Conservation (phyloP, 2,329 filamentous ascomycete genomes). For the Stagonosporopsis tanaceti region DNA sequence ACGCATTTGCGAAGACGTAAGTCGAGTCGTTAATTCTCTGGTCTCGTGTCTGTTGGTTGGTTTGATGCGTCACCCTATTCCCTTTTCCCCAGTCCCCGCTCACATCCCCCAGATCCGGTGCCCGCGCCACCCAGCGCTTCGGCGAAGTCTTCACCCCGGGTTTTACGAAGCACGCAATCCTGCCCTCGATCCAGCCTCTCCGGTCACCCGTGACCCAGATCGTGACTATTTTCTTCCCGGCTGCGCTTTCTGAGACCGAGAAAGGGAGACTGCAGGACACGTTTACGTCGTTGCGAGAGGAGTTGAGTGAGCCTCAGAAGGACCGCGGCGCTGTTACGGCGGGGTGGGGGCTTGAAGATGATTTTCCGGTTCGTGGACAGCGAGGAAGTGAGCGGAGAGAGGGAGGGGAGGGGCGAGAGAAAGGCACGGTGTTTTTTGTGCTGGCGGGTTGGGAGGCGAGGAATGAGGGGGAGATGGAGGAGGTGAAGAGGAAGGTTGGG, state of each 20-base stretch:
- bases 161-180: no score
- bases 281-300: conserved; percentile 5
- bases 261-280: conserved; percentile 4
- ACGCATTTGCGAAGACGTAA: no score
- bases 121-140: no score
- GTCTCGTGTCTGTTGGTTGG: no score
- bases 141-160: no score
- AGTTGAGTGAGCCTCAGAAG: neutral
- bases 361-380: conserved; percentile 14
- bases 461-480: neutral
- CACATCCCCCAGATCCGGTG: no score
- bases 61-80: no score
- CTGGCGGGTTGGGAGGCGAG: conserved; percentile 8
- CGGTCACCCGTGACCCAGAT: neutral
- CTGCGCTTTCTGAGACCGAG: no score
- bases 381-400: no score
- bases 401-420: neutral
- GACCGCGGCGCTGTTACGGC: conserved; percentile 5
- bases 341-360: conserved; percentile 19
- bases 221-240: neutral
- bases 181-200: neutral
- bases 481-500: neutral
- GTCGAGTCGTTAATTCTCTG: no score
- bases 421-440: conserved; percentile 7
- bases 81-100: no score